phyloP scores from a whole-genome alignment of 768 basidiomycete species.

The Mycena haematopus region DNA sequence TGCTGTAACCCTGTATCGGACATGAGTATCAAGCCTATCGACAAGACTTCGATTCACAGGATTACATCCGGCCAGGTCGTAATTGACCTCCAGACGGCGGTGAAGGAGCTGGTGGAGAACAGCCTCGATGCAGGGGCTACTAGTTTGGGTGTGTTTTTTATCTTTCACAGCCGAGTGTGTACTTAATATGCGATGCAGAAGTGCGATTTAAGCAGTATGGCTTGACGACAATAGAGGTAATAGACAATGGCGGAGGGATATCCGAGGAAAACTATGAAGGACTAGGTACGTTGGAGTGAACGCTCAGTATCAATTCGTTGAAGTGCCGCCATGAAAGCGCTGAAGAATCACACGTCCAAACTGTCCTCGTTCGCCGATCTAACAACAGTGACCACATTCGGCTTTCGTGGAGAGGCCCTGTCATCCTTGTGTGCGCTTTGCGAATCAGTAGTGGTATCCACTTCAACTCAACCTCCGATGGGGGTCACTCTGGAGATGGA shows the following conservation, averaged over 20 bases:
- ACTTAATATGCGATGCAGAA: constrained; percentile 53
- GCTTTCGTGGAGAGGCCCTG: constrained; percentile 95
- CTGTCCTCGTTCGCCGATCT: constrained; percentile 79
- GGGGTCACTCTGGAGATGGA: constrained; percentile 83
- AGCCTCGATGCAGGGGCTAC: constrained; percentile 93
- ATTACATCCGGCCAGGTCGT: constrained; percentile 97
- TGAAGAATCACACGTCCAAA: constrained; percentile 96
- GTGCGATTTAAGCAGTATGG: constrained; percentile 92
- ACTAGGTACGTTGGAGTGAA: background rate
- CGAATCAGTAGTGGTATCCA: constrained; percentile 71
- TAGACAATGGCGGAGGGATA: constrained; percentile 94
- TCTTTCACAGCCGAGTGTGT: background rate
- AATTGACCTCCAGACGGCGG: constrained; percentile 88
- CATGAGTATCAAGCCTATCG: constrained; percentile 64
- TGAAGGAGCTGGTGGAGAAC: constrained; percentile 98
- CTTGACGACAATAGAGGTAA: constrained; percentile 79
- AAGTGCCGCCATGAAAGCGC: constrained; percentile 49
- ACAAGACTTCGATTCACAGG: constrained; percentile 77
- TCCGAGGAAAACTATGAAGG: constrained; percentile 73
- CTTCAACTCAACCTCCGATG: constrained; percentile 80
- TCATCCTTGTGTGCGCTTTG: constrained; percentile 90
- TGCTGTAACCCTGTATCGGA: background rate
- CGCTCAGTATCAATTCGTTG: background rate
- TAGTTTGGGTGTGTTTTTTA: constrained; percentile 66
- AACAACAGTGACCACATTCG: constrained; percentile 77